phyloP scores from a whole-genome alignment of 2,329 filamentous ascomycete species.

The Ilyonectria mors-panacis region DNA sequence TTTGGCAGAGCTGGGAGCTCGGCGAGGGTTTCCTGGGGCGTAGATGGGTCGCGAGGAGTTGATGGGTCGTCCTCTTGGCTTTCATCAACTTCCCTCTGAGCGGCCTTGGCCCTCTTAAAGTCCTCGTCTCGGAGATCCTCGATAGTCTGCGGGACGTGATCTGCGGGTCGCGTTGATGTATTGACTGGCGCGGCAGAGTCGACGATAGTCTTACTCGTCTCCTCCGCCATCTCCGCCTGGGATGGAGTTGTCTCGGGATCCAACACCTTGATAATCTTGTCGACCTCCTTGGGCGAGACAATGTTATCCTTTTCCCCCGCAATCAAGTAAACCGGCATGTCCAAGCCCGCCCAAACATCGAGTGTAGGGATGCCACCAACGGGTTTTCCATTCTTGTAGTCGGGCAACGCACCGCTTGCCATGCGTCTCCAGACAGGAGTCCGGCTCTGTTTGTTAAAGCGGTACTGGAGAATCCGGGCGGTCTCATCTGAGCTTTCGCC shows the following conservation, averaged over 20 bases:
- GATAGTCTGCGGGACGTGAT: conserved; percentile 55
- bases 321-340: conserved; percentile 83
- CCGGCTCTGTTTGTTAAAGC: conserved; percentile 86
- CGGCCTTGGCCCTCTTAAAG: conserved; percentile 42
- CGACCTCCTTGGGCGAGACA: conserved; percentile 79
- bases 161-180: conserved; percentile 49
- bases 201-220: conserved; percentile 51
- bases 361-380: conserved; percentile 77
- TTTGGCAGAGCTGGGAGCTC: conserved; percentile 64
- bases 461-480: conserved; percentile 76
- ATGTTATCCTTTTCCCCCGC: conserved; percentile 83
- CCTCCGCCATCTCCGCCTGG: conserved; percentile 42
- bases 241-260: conserved; percentile 25
- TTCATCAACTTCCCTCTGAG: conserved; percentile 39
- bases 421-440: conserved; percentile 88
- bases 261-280: conserved; percentile 72
- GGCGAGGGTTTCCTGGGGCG: conserved; percentile 59
- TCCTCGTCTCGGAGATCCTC: conserved; percentile 49
- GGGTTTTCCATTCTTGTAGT: conserved; percentile 66
- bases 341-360: conserved; percentile 79
- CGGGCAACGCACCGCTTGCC: conserved; percentile 79
- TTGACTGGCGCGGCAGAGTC: conserved; percentile 66
- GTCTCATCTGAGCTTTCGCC: conserved; percentile 76
- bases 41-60: conserved; percentile 61
- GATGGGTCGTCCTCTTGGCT: conserved; percentile 31